Evolutionary conservation across 108 stramenopile genomes (phyloP).

Genomic region (Pseudonitzschia multistriata): DNA sequence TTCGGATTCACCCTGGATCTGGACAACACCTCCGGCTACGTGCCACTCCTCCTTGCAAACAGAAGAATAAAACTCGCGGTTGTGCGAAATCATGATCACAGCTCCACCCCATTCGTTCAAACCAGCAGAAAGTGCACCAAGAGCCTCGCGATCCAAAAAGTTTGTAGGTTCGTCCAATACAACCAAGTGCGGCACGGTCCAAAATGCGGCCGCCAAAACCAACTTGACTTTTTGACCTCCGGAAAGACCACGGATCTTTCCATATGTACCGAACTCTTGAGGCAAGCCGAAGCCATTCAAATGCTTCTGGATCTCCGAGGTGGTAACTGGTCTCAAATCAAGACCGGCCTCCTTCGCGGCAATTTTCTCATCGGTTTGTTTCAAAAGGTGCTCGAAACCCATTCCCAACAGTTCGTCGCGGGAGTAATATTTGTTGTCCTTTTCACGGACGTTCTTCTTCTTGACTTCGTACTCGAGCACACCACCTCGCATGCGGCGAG

Average conservation of each 20-base stretch:
- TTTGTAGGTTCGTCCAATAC: constrained; percentile 99
- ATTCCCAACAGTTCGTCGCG: constrained; percentile 80
- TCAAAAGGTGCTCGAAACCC: constrained; percentile 86
- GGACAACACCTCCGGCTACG: constrained; percentile 78
- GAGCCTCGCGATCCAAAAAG: constrained; percentile 96
- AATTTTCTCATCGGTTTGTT: constrained; percentile 93
- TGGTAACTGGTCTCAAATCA: constrained; percentile 88
- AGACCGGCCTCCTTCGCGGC: constrained; percentile 92
- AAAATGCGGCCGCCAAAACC: constrained; percentile 97
- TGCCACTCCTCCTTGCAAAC: constrained; percentile 97
- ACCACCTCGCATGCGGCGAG: constrained; percentile 86
- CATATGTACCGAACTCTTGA: constrained; percentile 97
- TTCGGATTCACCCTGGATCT: constrained; percentile 73
- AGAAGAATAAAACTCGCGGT: constrained; percentile 89
- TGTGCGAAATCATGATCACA: constrained; percentile 98
- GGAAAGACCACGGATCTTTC: constrained; percentile 92
- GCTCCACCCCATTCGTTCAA: constrained; percentile 95
- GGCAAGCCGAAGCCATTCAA: constrained; percentile 94
- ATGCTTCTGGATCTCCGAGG: constrained; percentile 92
- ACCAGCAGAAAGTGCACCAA: constrained; percentile 91
- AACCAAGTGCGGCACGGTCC: constrained; percentile 96
- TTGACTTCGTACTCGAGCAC: constrained; percentile 93
- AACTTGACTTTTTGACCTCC: constrained; percentile 99
- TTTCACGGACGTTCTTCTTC: constrained; percentile 84
- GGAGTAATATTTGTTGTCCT: constrained; percentile 88